Percentiles rank a stretch among this genome's conserved stretches.
These are phyloP conservation scores for Chaetomium cochliodes DNA, from an alignment of 495 filamentous ascomycete species.

Conservation along the genomic window DNA sequence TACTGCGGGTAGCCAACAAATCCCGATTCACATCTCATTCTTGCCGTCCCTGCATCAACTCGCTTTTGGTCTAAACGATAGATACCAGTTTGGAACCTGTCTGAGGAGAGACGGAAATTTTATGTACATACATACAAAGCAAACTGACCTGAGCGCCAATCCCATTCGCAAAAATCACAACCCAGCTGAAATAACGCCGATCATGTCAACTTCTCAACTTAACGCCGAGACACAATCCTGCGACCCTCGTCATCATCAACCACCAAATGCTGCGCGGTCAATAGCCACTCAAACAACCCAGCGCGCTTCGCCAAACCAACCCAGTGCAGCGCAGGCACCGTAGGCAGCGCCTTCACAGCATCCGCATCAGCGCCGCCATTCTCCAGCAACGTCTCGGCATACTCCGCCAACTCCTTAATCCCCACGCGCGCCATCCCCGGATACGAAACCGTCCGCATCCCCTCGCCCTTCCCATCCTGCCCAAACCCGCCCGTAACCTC, in stretches of 20 bases:
- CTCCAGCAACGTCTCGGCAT: neutral
- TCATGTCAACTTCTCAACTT: neutral
- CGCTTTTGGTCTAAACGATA: too few species aligned
- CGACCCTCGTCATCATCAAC: neutral
- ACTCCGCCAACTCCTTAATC: neutral
- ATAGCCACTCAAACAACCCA: neutral
- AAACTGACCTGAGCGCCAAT: too few species aligned
- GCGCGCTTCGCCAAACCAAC: neutral
- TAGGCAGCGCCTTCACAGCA: neutral
- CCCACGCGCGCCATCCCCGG: neutral
- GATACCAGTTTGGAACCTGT: too few species aligned
- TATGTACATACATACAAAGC: too few species aligned
- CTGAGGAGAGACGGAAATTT: too few species aligned
- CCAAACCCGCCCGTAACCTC: neutral
- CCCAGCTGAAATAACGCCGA: too few species aligned
- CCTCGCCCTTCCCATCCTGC: neutral
- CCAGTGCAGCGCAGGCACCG: neutral
- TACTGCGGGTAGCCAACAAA: too few species aligned
- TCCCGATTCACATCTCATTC: too few species aligned
- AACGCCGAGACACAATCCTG: neutral
- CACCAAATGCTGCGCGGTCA: neutral
- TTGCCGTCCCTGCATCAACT: too few species aligned
- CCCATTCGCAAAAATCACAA: too few species aligned
- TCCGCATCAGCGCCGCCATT: neutral
- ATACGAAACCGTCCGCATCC: neutral